phyloP scores from a whole-genome alignment of 805 yeast genomes.

The Lachancea mirantina region DNA sequence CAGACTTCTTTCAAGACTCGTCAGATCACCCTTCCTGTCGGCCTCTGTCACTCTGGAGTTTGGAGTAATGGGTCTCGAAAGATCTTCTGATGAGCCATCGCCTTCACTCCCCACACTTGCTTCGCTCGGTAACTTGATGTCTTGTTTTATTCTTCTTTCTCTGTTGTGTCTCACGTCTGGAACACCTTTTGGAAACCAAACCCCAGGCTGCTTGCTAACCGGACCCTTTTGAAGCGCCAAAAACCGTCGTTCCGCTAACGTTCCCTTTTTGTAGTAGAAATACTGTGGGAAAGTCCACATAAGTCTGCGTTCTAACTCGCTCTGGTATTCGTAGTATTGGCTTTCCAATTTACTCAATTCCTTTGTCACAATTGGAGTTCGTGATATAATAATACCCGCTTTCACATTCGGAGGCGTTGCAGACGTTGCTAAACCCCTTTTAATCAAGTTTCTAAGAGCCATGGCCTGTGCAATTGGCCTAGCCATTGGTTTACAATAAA shows the following conservation, averaged over 20 bases:
- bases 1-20: slow-evolving; percentile 71
- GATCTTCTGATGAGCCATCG: slow-evolving; percentile 39
- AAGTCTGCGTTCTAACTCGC: slow-evolving; percentile 76
- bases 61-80: slow-evolving; percentile 61
- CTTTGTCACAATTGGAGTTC: slow-evolving; percentile 80
- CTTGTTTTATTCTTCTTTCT: slow-evolving; percentile 80
- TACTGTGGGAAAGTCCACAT: slow-evolving; percentile 98
- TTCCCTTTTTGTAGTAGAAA: slow-evolving; percentile 85
- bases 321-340: slow-evolving; percentile 74
- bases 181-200: slow-evolving; percentile 72
- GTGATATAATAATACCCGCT: slow-evolving; percentile 60
- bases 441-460: too few species aligned
- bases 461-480: too few species aligned
- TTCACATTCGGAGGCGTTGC: slow-evolving; percentile 19
- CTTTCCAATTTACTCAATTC: slow-evolving; percentile 65
- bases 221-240: slow-evolving; percentile 71
- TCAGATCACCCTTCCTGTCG: slow-evolving; percentile 53
- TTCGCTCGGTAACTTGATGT: slow-evolving; percentile 65
- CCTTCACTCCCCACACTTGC: slow-evolving; percentile 32
- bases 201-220: slow-evolving; percentile 60
- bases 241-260: slow-evolving; percentile 78
- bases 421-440: slow-evolving; percentile 11
- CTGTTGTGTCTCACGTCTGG: slow-evolving; percentile 86
- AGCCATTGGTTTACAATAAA: too few species aligned
- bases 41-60: slow-evolving; percentile 73